These are phyloP conservation scores for Botrytis deweyae DNA, from an alignment of 2,329 filamentous ascomycete species.

Conservation along the genomic window DNA sequence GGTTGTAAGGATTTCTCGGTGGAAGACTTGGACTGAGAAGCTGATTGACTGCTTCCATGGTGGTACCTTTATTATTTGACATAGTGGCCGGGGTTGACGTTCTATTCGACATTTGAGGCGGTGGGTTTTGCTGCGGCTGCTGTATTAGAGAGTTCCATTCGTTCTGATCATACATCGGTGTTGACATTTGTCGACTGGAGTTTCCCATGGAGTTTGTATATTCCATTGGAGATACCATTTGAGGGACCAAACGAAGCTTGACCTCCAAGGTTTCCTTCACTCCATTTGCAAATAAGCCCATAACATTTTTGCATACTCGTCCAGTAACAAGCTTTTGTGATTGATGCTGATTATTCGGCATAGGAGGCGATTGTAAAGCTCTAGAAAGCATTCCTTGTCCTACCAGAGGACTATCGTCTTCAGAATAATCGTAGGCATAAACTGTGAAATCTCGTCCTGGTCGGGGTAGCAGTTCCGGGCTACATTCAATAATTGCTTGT, in stretches of 20 bases:
- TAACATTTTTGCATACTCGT: conserved; percentile 80
- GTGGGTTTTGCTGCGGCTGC: conserved; percentile 55
- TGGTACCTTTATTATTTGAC: conserved; percentile 31
- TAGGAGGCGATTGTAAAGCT: conserved; percentile 61
- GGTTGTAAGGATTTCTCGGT: conserved; percentile 26
- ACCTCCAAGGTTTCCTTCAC: conserved; percentile 89
- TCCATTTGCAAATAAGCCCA: conserved; percentile 81
- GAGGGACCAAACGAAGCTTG: conserved; percentile 77
- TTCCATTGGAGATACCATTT: conserved; percentile 56
- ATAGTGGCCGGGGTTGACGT: conserved; percentile 23
- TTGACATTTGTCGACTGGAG: conserved; percentile 56
- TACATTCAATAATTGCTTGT: conserved; percentile 72
- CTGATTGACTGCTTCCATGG: conserved; percentile 44
- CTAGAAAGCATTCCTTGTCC: conserved; percentile 94
- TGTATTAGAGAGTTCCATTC: conserved; percentile 80
- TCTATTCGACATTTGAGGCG: conserved; percentile 42
- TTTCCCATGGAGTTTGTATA: conserved; percentile 61
- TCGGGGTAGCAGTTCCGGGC: conserved; percentile 80
- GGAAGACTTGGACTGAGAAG: conserved; percentile 37
- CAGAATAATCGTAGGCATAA: conserved; percentile 95
- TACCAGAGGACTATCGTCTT: conserved; percentile 87
- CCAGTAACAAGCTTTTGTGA: conserved; percentile 78
- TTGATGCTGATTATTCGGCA: conserved; percentile 56
- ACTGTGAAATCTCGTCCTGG: conserved; percentile 82
- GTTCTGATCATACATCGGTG: conserved; percentile 63